phyloP scores from a whole-genome alignment of 2,329 filamentous ascomycete species.

The Clonostachys rosea region DNA sequence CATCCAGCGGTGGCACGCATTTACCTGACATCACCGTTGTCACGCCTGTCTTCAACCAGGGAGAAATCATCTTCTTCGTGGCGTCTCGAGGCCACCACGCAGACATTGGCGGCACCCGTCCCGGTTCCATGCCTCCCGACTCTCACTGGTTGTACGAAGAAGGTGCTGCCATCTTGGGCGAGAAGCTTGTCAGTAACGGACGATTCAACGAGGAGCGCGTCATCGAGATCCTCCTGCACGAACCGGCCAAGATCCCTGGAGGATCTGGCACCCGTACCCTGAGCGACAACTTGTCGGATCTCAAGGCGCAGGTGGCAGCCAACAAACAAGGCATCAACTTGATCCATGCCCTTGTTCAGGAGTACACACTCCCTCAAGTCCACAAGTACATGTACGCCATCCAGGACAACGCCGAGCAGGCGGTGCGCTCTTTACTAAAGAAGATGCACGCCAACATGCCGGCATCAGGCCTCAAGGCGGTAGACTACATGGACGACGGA shows the following conservation, averaged over 20 bases:
- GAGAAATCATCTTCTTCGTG: conserved; percentile 27
- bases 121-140: conserved; percentile 33
- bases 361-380: conserved; percentile 61
- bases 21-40: conserved; percentile 34
- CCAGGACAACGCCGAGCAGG: conserved; percentile 73
- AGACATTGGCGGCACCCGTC: conserved; percentile 29
- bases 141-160: conserved; percentile 35
- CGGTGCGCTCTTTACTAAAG: conserved; percentile 70
- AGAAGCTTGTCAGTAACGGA: conserved; percentile 27
- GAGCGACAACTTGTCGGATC: conserved; percentile 78
- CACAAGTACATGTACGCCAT: conserved; percentile 70
- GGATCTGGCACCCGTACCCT: conserved; percentile 62
- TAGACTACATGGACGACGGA: conserved; percentile 78
- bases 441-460: conserved; percentile 43
- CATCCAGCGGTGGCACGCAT: conserved; percentile 28
- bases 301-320: conserved; percentile 81
- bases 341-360: conserved; percentile 68
- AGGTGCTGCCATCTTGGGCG: conserved; percentile 28
- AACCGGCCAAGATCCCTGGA: conserved; percentile 3
- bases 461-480: conserved; percentile 14
- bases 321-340: conserved; percentile 80
- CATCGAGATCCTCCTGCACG: too few relatives aligned
- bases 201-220: conserved; percentile 22
- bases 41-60: conserved; percentile 26
- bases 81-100: conserved; percentile 31